Base-by-base conservation (phyloP, 108 stramenopile species). In the Cyclotella sp. region DNA sequence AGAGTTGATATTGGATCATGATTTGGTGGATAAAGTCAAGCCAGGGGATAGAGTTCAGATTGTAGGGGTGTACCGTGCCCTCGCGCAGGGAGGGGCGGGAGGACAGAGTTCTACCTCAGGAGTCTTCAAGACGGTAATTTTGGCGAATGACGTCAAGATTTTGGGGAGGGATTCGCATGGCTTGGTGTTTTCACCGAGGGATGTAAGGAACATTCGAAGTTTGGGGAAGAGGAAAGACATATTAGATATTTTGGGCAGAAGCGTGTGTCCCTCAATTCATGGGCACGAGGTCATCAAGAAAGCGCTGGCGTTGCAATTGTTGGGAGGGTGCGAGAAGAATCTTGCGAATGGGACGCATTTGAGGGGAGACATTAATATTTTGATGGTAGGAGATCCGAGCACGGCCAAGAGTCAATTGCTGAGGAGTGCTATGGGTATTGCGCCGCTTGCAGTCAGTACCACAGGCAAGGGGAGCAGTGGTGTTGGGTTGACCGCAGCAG, bases 371-470 rank as follows among this genome's bases (percentile, higher is more conserved):
- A 98, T 99, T 68, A 99, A 99, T 79, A 90, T 99, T 70, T 87
- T 99, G 59, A 98, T 99, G 97, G 99, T 99, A 42, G 99, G 99
- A 11, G 99, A 99, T 88, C 99, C 99, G 3, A 97, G 96, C 24
- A 99, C 98, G n/a, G 99, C 98, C 53, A 99, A 99, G 88, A 91
- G 89, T 72, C 99, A 99, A 83, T 84, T 99, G 40, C 86, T 99
- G 21, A 93, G 99, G 30, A 89, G 93, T 44, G 95, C 96, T 46
- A 95, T 99, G 86, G 85, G 92, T 44, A 96, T 98, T 73, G 98
- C 99, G 0, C 99, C 99, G 4, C 34, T 78, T 42, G 97, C 98
- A 29, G 93, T 97, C 0, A 93, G 91, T 30, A 97, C 98, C 10
- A 98, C 97, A 10, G 98, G 98, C 15, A 94, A 98, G 54, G 99